Evolutionary conservation across 1,139 yeast species (phyloP).

Genomic region (Blastobotrys arbuscula): DNA sequence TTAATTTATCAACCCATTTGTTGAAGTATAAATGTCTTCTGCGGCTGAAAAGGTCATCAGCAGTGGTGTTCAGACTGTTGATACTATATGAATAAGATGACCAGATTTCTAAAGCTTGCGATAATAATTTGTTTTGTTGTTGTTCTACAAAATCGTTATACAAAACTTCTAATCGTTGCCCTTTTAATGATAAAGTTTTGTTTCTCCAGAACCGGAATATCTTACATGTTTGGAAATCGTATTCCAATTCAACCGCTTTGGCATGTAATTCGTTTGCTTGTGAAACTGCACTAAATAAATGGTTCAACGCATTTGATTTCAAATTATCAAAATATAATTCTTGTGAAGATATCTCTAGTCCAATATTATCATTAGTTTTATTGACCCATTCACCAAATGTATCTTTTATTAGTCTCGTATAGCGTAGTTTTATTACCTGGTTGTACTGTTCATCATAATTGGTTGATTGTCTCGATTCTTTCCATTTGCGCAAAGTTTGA

Average conservation of each 20-base stretch:
- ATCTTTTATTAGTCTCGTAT: background rate
- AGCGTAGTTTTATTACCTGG: background rate
- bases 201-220: constrained; percentile 3
- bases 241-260: constrained; percentile 11
- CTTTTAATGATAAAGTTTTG: constrained; percentile 3
- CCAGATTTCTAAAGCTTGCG: constrained; percentile 5
- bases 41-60: background rate
- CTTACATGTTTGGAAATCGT: background rate
- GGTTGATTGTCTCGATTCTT: background rate
- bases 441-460: background rate
- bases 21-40: background rate
- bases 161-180: constrained; percentile 6
- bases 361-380: background rate
- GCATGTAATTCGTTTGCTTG: constrained; percentile 2
- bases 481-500: background rate
- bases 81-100: constrained; percentile 1
- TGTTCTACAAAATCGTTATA: background rate
- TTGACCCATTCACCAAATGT: background rate
- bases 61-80: background rate
- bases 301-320: background rate
- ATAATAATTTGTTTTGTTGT: background rate
- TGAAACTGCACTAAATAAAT: background rate
- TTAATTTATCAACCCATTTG: background rate
- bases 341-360: background rate
- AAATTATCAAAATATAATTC: background rate